These are phyloP conservation scores for Caryocar brasiliense DNA, from an alignment of 441 rosid genomes.

Conservation along the genomic window DNA sequence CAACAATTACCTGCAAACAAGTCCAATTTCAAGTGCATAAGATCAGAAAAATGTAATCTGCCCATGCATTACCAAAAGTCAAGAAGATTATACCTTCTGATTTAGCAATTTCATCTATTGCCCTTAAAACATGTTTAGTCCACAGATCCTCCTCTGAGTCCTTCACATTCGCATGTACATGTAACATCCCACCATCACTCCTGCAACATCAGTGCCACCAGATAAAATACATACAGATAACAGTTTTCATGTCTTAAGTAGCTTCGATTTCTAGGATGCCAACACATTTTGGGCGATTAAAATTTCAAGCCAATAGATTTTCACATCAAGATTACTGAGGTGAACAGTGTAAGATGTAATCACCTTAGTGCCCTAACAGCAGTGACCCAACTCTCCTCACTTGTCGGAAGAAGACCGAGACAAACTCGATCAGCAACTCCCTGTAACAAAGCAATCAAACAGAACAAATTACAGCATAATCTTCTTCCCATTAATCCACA, in stretches of 20 bases:
- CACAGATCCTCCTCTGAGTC: constrained; percentile 59
- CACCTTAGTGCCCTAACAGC: constrained; percentile 81
- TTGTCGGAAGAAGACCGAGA: constrained; percentile 85
- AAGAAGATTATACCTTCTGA: constrained; percentile 48
- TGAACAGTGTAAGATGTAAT: neutral
- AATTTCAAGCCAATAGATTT: too few species aligned
- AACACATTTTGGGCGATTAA: too few species aligned
- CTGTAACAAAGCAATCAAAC: constrained; percentile 24
- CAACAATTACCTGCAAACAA: constrained; percentile 50
- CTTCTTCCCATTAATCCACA: neutral
- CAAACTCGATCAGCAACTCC: constrained; percentile 87
- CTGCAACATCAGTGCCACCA: too few species aligned
- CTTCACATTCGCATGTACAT: constrained; percentile 77
- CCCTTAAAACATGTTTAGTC: constrained; percentile 43
- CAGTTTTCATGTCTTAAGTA: too few species aligned
- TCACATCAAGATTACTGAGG: too few species aligned
- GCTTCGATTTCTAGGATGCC: too few species aligned
- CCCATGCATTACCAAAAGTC: neutral
- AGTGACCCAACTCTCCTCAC: constrained; percentile 84
- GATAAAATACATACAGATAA: too few species aligned
- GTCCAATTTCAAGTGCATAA: too few species aligned
- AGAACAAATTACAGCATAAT: constrained; percentile 2
- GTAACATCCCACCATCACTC: constrained; percentile 68
- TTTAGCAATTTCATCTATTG: constrained; percentile 49
- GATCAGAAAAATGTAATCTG: too few species aligned